phyloP scores from a whole-genome alignment of 1,139 yeast genomes.

The Kluyveromyces marxianus region DNA sequence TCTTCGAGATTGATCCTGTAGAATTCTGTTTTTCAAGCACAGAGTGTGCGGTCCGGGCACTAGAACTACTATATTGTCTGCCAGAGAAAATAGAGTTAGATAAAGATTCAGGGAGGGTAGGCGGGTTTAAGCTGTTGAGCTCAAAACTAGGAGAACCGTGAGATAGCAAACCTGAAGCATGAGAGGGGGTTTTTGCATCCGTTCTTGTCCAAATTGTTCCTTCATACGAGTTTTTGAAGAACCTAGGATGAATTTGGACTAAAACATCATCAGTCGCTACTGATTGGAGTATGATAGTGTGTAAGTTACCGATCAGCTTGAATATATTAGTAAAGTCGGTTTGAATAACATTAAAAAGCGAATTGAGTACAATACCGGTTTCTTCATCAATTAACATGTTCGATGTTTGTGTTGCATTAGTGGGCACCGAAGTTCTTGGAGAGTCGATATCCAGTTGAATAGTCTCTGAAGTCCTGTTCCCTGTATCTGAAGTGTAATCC shows the following conservation, averaged over 20 bases:
- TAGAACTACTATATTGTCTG: slow-evolving; percentile 5
- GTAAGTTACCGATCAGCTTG: slow-evolving; percentile 13
- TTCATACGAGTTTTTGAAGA: slow-evolving; percentile 52
- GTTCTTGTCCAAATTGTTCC: slow-evolving; percentile 67
- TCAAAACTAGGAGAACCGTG: not conserved
- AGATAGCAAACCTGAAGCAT: not conserved
- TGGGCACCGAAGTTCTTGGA: slow-evolving; percentile 1
- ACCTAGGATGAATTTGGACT: slow-evolving; percentile 66
- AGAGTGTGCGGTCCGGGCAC: slow-evolving; percentile 6
- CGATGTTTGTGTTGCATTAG: slow-evolving; percentile 4
- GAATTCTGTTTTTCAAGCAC: slow-evolving; percentile 9
- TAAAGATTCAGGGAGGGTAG: not conserved
- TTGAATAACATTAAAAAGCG: slow-evolving; percentile 16
- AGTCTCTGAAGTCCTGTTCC: slow-evolving; percentile 2
- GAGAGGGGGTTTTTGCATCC: slow-evolving; percentile 35
- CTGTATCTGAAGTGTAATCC: not conserved
- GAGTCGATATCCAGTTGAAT: not conserved
- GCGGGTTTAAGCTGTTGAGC: not conserved
- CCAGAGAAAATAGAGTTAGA: slow-evolving; percentile 2
- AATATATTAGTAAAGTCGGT: slow-evolving; percentile 15
- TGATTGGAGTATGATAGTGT: slow-evolving; percentile 13
- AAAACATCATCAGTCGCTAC: slow-evolving; percentile 33
- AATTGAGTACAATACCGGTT: slow-evolving; percentile 9
- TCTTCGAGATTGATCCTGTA: not conserved
- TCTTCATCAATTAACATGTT: slow-evolving; percentile 7